phyloP scores from a whole-genome alignment of 805 yeast genomes.

The Monosporozyma yasuniensis region DNA sequence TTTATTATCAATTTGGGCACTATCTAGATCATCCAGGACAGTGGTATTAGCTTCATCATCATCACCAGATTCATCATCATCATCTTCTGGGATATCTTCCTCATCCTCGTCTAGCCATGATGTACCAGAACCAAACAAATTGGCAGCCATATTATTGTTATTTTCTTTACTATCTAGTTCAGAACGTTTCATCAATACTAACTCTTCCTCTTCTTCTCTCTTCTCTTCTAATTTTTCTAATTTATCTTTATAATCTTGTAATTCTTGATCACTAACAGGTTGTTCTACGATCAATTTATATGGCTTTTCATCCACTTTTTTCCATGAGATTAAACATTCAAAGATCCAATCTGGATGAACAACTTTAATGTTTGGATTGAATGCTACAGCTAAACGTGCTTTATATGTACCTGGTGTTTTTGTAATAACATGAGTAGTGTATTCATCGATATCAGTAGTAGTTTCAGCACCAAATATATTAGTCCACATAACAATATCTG shows the following conservation, averaged over 20 bases:
- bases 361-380: conserved; percentile 56
- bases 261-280: conserved; percentile 37
- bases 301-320: conserved; percentile 50
- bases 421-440: conserved; percentile 85
- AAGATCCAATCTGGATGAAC: conserved; percentile 92
- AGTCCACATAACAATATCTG: conserved; percentile 90
- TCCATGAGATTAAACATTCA: conserved; percentile 76
- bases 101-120: conserved; percentile 29
- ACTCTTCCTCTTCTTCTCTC: conserved; percentile 30
- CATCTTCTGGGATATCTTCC: conserved; percentile 21
- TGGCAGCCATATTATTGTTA: conserved; percentile 2
- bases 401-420: conserved; percentile 73
- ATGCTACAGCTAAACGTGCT: conserved; percentile 66
- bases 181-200: conserved; percentile 9
- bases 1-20: background rate
- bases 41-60: conserved; percentile 12
- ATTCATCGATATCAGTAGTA: conserved; percentile 55
- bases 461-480: conserved; percentile 85
- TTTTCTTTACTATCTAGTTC: conserved; percentile 8
- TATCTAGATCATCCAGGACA: conserved; percentile 3
- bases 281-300: conserved; percentile 47
- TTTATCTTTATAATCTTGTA: conserved; percentile 25
- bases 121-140: conserved; percentile 24
- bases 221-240: conserved; percentile 25
- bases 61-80: conserved; percentile 18